Conservation (phyloP, 805 yeast species). For the Nakazawaea ambrosiae region DNA sequence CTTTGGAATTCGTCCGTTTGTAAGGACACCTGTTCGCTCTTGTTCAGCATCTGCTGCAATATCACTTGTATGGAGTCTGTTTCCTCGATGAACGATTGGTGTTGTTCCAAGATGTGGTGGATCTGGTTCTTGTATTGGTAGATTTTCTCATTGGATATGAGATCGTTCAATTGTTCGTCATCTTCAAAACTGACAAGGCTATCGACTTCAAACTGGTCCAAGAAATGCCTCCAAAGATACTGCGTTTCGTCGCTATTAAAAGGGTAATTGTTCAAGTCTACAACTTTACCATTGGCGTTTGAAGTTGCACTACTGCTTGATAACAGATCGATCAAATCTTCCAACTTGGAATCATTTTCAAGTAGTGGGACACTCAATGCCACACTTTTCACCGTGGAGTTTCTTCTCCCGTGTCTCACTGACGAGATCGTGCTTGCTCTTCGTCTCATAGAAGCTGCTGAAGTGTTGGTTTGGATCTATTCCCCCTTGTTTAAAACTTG, state of each 20-base stretch:
- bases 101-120: slow-evolving; percentile 18
- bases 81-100: slow-evolving; percentile 33
- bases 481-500: too few relatives aligned
- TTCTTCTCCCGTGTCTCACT: slow-evolving; percentile 34
- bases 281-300: neutral
- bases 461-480: too few relatives aligned
- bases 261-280: slow-evolving; percentile 22
- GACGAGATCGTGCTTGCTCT: slow-evolving; percentile 5
- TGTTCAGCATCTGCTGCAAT: slow-evolving; percentile 39
- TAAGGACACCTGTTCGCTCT: slow-evolving; percentile 50
- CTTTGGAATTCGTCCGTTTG: slow-evolving; percentile 61
- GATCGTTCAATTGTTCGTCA: slow-evolving; percentile 29
- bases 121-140: slow-evolving; percentile 31
- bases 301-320: neutral
- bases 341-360: slow-evolving; percentile 18
- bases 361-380: slow-evolving; percentile 45
- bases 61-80: slow-evolving; percentile 37
- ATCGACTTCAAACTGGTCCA: slow-evolving; percentile 34
- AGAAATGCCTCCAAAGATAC: slow-evolving; percentile 25
- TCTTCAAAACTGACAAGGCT: slow-evolving; percentile 32
- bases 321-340: slow-evolving; percentile 8
- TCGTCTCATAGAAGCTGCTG: slow-evolving; percentile 7
- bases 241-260: slow-evolving; percentile 30
- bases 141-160: slow-evolving; percentile 26
- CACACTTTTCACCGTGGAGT: slow-evolving; percentile 56